Base-by-base conservation (phyloP, 2,329 filamentous ascomycete genomes). In the Xylaria sp. region DNA sequence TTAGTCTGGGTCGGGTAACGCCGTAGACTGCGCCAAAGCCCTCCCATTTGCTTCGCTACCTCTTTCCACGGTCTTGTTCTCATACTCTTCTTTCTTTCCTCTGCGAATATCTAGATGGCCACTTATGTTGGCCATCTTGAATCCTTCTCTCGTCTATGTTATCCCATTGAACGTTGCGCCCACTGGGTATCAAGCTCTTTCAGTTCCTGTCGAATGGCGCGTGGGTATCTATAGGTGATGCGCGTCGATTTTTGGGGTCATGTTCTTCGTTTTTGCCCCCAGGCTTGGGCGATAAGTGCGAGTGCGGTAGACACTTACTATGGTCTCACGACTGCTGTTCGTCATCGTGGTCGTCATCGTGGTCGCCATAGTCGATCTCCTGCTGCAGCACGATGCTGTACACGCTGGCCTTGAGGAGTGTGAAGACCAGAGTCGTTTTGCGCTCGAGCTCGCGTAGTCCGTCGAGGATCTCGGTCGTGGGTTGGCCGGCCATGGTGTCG, bases 301-400 rank as follows among this genome's bases (percentile, higher is more conserved):
- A 8, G 11, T 9, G 4, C 4, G 28, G 4, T 14, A 2, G 4
- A 23, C 17, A 14, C 40, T 17, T 15, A 8, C n/a, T 15, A n/a
- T n/a, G n/a, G n/a, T n/a, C 23, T 57, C 47, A 56, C 17, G 42
- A 56, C 40, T 72, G 69, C 63, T 73, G 63, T 52, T 70, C 69
- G 42, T 74, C 73, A 33, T 75, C 70, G 37, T 64, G n/a, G n/a
- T 31, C 28, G n/a, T n/a, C n/a, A n/a, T n/a, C n/a, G n/a, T n/a
- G 78, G 69, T 83, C 83, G 51, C 87, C 90, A 78, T 89, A 91
- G 66, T 90, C 89, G 72, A 96, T 92, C 84, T 98, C 92, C 84
- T 98, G 94, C 84, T 99, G 94, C 81, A 99, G 78, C 65, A 99
- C 94, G 80, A 99, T 99, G 75, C 92, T 96, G 80, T 99, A 99